Base-by-base conservation (phyloP, 805 yeast species). In the Wickerhamiella brachini region DNA sequence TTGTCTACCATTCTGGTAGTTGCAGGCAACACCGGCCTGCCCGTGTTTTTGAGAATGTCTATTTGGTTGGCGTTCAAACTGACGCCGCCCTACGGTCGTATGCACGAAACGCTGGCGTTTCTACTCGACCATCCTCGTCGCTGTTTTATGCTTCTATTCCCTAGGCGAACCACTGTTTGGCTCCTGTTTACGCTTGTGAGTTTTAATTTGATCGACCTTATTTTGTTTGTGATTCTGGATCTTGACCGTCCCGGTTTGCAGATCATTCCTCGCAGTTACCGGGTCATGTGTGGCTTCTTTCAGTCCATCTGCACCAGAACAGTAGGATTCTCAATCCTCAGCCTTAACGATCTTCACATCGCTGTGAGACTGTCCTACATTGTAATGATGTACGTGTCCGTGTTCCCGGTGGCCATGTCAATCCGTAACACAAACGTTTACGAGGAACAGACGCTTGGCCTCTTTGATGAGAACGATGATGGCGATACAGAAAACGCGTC, bases 321-420 rank as follows among this genome's bases (percentile, higher is more conserved):
- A 1, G 95, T 95, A 0, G 99, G 99, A 0, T 82, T 93, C 57
- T 58, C 84, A 0, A 83, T 84, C 41, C 77, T 89, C 23, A 79
- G 83, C 62, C 67, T 93, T 41, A 69, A 86, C 2, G 63, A 65
- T 43, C 71, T 93, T 45, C 93, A 88, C 61, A 93, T 97, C 0
- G 93, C 95, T 0, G 85, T 90, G 48, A 95, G 88, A 65, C 95
- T 93, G 26, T 80, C 93, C 59, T 93, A 93, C 65, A 76, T 87
- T 80, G 76, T 93, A 54, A 90, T 93, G 97, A 93, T 93, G 98
- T 93, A 93, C 68, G 88, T 93, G 24, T 90, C 97, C 15, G 97
- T 90, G 44, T 73, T 89, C 63, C 99, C 99, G 1, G 71, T 93
- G 59, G 98, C 99, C 31, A 93, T 93, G 56, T 86, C 96, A 39